Conservation (phyloP, 2,329 filamentous ascomycete species). For the Sporothrix euskadiensis region DNA sequence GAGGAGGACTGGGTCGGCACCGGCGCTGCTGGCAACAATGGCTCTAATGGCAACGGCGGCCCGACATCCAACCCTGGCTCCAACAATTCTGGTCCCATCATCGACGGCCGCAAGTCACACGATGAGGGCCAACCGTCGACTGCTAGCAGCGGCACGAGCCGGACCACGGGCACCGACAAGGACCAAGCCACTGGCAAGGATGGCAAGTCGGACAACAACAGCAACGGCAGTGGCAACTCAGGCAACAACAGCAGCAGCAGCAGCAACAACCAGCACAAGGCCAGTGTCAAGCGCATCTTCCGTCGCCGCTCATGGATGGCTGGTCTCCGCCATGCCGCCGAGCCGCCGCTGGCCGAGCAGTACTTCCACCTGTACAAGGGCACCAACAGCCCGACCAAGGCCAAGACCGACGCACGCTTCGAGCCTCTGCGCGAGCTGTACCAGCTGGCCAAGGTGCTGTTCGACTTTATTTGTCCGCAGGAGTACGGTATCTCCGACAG, state of each 20-base stretch:
- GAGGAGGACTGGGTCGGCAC: conserved; percentile 53
- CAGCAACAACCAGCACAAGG: conserved; percentile 36
- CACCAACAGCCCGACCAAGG: conserved; percentile 64
- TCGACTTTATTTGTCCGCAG: conserved; percentile 97
- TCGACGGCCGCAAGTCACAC: conserved; percentile 29
- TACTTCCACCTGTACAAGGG: conserved; percentile 93
- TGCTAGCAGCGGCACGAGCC: neutral
- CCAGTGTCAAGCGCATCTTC: conserved; percentile 55
- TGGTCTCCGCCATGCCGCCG: conserved; percentile 48
- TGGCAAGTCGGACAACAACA: conserved; percentile 33
- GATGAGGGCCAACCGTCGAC: conserved; percentile 26
- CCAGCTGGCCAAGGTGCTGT: conserved; percentile 88
- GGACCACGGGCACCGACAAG: conserved; percentile 23
- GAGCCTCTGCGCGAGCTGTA: conserved; percentile 91
- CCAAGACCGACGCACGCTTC: conserved; percentile 80
- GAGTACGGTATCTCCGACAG: conserved; percentile 95
- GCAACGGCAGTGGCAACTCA: neutral
- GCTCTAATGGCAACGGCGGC: neutral
- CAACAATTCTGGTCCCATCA: neutral
- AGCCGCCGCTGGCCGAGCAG: conserved; percentile 62
- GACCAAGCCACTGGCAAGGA: conserved; percentile 36
- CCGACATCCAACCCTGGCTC: conserved; percentile 14
- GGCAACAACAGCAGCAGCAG: neutral
- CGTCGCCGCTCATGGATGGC: conserved; percentile 62
- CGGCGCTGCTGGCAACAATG: conserved; percentile 13